Evolutionary conservation across 2,329 filamentous ascomycete species (phyloP).

Genomic region (Trichoderma sp.): DNA sequence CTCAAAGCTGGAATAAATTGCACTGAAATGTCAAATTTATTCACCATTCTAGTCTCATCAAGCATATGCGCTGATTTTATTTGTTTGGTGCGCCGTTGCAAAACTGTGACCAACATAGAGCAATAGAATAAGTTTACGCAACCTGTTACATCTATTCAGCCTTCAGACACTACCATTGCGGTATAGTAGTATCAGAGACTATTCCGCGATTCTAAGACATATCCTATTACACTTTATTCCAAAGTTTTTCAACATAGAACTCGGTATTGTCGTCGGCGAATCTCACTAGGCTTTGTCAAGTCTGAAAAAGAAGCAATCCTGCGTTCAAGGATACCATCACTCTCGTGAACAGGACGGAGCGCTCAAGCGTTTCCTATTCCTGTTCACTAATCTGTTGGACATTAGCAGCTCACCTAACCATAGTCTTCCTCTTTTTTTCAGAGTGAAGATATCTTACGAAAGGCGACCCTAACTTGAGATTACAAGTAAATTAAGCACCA

Average conservation of each 20-base stretch:
- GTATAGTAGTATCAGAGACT: neutral
- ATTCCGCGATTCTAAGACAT: neutral
- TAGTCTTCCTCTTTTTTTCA: neutral
- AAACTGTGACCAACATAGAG: neutral
- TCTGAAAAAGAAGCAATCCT: neutral
- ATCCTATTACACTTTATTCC: too few species aligned
- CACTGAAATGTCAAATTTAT: neutral
- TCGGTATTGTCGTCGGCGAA: neutral
- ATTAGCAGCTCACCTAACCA: neutral
- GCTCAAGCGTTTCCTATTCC: neutral
- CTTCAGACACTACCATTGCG: neutral
- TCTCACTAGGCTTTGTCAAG: neutral
- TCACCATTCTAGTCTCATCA: neutral
- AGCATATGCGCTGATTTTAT: neutral
- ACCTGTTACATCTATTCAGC: neutral
- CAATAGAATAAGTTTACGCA: neutral
- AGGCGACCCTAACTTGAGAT: neutral
- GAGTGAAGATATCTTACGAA: neutral
- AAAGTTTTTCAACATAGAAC: neutral
- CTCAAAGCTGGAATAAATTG: neutral
- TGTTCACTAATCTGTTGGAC: neutral
- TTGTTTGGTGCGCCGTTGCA: too few species aligned
- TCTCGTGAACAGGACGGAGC: neutral
- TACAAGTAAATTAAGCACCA: neutral
- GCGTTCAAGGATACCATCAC: neutral